Percentiles rank a stretch among this genome's conserved stretches.
These are phyloP conservation scores for Porcisia hertigi DNA, from an alignment of 208 protist species.

Conservation along the genomic window DNA sequence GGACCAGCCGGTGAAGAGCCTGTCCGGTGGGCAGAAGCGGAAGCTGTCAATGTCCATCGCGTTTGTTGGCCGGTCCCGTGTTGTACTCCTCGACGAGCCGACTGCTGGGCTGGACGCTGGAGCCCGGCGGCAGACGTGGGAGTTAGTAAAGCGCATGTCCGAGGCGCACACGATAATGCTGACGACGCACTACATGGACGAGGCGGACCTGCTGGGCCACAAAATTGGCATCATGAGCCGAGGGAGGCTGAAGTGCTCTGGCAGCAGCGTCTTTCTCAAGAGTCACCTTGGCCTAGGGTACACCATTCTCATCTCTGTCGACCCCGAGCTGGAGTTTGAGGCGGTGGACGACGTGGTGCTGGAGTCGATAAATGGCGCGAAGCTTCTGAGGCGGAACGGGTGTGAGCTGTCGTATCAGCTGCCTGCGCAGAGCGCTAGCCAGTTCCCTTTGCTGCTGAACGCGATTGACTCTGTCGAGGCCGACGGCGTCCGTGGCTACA, in stretches of 20 bases:
- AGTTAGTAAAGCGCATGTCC: constrained; percentile 45
- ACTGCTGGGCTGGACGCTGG: constrained; percentile 85
- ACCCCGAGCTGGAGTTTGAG: constrained; percentile 29
- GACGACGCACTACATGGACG: constrained; percentile 96
- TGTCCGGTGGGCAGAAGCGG: constrained; percentile 87
- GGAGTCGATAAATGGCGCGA: constrained; percentile 22
- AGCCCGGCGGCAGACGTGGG: constrained; percentile 77
- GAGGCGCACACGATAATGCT: constrained; percentile 53
- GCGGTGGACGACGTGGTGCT: constrained; percentile 29
- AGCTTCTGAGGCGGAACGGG: constrained; percentile 25
- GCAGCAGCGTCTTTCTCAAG: constrained; percentile 62
- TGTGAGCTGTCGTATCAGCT: constrained; percentile 45
- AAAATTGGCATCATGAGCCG: constrained; percentile 91
- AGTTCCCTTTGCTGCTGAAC: constrained; percentile 44
- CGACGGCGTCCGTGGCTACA: constrained; percentile 48
- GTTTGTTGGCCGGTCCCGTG: constrained; percentile 68
- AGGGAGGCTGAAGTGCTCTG: constrained; percentile 49
- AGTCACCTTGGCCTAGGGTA: constrained; percentile 54
- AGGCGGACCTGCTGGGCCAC: constrained; percentile 94
- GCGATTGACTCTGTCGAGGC: constrained; percentile 60
- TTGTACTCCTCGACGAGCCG: constrained; percentile 90
- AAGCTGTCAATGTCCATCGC: constrained; percentile 83
- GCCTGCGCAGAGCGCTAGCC: constrained; percentile 32
- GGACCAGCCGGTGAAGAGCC: constrained; percentile 23
- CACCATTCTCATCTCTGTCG: constrained; percentile 37